These are phyloP conservation scores for Chytriomyces sp. DNA, from an alignment of 192 early-diverging fungal genomes.

Conservation along the genomic window DNA sequence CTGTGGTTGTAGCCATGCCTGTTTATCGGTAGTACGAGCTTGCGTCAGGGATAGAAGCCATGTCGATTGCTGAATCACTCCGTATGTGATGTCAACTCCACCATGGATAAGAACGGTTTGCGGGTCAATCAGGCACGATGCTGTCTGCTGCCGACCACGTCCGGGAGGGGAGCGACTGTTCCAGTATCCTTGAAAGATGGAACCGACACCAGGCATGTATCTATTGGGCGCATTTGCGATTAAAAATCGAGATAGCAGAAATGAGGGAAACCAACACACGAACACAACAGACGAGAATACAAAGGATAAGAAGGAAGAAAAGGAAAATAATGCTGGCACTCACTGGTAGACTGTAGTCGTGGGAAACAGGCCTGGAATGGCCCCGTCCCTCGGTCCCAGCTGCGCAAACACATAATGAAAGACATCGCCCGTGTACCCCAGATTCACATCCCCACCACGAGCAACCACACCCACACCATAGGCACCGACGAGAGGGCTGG, in stretches of 20 bases:
- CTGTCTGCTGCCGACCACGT: background rate
- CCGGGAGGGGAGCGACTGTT: background rate
- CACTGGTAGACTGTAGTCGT: constrained; percentile 26
- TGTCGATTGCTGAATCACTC: background rate
- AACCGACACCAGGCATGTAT: background rate
- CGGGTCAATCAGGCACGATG: constrained; percentile 15
- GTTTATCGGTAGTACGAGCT: background rate
- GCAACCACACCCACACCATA: background rate
- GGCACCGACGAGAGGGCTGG: background rate
- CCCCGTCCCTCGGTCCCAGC: background rate
- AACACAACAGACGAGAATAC: too few species aligned
- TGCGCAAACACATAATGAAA: background rate
- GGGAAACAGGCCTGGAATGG: background rate
- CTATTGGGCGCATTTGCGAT: constrained; percentile 3
- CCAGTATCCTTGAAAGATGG: background rate
- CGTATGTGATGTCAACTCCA: background rate
- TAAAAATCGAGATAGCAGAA: too few species aligned
- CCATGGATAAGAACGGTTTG: constrained; percentile 27
- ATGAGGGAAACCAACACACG: too few species aligned
- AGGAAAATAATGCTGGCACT: background rate
- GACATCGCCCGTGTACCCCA: background rate
- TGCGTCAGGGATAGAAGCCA: constrained; percentile 1
- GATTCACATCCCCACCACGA: background rate
- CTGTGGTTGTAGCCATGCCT: constrained; percentile 3
- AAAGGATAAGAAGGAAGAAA: background rate